phyloP scores from a whole-genome alignment of 176 grass and related monocot species.

The Bolboschoenus planiculmis region DNA sequence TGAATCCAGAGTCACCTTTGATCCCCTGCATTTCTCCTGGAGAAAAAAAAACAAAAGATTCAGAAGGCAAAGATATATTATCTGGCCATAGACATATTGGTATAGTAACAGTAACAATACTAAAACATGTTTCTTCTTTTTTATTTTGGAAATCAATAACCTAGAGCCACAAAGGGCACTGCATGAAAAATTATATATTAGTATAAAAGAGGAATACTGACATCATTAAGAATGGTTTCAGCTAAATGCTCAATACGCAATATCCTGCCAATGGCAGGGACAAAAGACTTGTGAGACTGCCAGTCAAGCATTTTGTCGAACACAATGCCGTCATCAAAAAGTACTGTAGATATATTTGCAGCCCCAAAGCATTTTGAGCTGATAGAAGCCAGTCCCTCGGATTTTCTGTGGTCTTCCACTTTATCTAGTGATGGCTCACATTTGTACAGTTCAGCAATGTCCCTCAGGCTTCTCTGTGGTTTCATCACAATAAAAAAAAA shows the following conservation, averaged over 20 bases:
- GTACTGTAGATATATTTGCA: conserved; percentile 64
- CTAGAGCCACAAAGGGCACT: neutral
- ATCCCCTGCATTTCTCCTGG: conserved; percentile 59
- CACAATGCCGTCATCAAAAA: conserved; percentile 72
- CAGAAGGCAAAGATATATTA: neutral
- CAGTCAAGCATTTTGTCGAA: conserved; percentile 73
- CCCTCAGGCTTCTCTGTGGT: conserved; percentile 85
- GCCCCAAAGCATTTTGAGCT: conserved; percentile 69
- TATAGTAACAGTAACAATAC: neutral
- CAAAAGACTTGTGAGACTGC: conserved; percentile 62
- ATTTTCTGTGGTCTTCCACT: conserved; percentile 63
- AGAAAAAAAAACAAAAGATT: conserved; percentile 16
- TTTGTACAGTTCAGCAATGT: conserved; percentile 61
- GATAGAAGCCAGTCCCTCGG: conserved; percentile 48
- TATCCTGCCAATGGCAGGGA: conserved; percentile 61
- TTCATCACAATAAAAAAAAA: conserved; percentile 5
- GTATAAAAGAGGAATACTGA: conserved; percentile 36
- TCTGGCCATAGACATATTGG: neutral
- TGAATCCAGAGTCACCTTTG: conserved; percentile 68
- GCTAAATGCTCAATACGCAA: conserved; percentile 75
- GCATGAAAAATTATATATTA: neutral
- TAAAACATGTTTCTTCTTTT: neutral
- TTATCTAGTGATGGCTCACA: conserved; percentile 52
- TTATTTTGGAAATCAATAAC: neutral
- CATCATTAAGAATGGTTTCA: conserved; percentile 85